phyloP scores from a whole-genome alignment of 768 basidiomycete species.

The Podaxis pistillaris region DNA sequence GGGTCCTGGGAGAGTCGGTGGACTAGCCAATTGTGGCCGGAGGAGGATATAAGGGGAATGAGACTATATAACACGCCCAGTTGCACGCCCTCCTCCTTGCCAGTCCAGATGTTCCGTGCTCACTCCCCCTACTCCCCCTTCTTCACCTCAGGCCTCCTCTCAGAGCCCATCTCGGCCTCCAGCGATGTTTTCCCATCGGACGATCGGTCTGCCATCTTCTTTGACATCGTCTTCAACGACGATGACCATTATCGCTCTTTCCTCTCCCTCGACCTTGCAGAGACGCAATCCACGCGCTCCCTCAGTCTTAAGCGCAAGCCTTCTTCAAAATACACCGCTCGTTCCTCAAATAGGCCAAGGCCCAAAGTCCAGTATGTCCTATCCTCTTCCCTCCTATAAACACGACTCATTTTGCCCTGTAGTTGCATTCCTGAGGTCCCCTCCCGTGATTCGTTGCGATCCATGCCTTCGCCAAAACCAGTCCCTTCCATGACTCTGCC shows the following conservation, averaged over 20 bases:
- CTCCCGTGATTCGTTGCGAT: constrained; percentile 40
- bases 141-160: constrained; percentile 62
- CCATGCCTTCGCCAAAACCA: constrained; percentile 60
- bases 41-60: too few relatives aligned
- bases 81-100: background rate
- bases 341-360: constrained; percentile 12
- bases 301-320: constrained; percentile 35
- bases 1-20: constrained; percentile 1
- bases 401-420: constrained; percentile 7
- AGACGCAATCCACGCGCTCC: constrained; percentile 41
- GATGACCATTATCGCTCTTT: constrained; percentile 50
- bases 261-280: constrained; percentile 68
- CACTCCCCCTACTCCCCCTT: constrained; percentile 58
- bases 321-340: constrained; percentile 20
- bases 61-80: background rate
- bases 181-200: constrained; percentile 23
- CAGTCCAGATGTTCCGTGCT: constrained; percentile 34
- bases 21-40: background rate
- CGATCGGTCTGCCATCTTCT: constrained; percentile 40
- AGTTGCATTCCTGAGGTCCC: constrained; percentile 26
- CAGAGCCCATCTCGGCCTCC: constrained; percentile 37
- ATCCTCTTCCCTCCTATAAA: background rate
- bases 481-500: constrained; percentile 54
- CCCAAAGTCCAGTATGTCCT: constrained; percentile 24
- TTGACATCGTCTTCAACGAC: constrained; percentile 44